Percentiles rank a stretch among this genome's conserved stretches.
phyloP scores from a whole-genome alignment of 2,329 filamentous ascomycete species.

The Fusarium temperatum region DNA sequence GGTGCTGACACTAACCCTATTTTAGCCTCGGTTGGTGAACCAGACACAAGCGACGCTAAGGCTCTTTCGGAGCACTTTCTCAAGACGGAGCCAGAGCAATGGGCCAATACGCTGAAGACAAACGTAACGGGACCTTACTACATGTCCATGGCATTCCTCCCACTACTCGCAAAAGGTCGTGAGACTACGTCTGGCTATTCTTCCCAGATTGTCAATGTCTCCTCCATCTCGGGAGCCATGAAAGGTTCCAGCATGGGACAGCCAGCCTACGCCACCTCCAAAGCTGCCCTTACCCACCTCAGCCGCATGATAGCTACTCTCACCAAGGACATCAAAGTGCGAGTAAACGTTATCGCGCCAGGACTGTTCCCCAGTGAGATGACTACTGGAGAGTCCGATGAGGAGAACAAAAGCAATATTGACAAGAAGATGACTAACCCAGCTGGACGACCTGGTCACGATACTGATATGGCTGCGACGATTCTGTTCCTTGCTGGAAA shows the following conservation, averaged over 20 bases:
- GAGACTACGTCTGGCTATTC: not conserved
- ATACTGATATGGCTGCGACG: constrained; percentile 7
- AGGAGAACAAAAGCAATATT: not conserved
- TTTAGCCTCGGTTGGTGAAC: not conserved
- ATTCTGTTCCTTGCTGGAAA: constrained; percentile 4
- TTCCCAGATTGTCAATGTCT: not conserved
- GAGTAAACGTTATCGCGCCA: constrained; percentile 7
- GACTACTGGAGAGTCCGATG: not conserved
- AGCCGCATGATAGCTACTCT: constrained; percentile 12
- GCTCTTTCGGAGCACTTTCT: constrained; percentile 4
- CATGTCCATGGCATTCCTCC: constrained; percentile 1
- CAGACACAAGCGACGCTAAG: not conserved
- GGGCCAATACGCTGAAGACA: not conserved
- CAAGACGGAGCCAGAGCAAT: not conserved
- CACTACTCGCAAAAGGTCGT: not conserved
- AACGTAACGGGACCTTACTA: constrained; percentile 1
- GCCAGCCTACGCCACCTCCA: not conserved
- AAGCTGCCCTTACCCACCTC: constrained; percentile 1
- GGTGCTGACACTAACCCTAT: rapidly evolving
- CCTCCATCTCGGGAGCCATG: not conserved
- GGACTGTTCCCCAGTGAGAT: constrained; percentile 1
- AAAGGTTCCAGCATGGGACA: constrained; percentile 6
- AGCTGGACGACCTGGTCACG: not conserved
- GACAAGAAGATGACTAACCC: constrained; percentile 1
- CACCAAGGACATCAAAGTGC: not conserved